Percentiles rank a stretch among this genome's conserved stretches.
Evolutionary conservation across 1,284 basidiomycete genomes (phyloP).

Genomic region (Filobasidium uniguttulatum): DNA sequence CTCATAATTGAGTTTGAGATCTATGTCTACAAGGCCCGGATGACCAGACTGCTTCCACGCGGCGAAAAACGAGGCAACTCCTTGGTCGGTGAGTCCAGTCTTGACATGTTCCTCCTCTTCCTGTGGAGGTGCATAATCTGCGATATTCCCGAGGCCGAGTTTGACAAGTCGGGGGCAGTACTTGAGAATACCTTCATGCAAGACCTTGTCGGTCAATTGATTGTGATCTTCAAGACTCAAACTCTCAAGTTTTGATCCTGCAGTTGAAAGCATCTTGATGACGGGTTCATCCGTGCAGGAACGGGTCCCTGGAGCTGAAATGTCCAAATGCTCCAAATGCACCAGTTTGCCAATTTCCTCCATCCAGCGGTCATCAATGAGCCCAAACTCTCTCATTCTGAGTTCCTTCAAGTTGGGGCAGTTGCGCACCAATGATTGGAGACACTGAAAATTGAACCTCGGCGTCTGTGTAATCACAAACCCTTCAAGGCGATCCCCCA

Average conservation of each 20-base stretch:
- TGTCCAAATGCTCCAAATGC: constrained; percentile 26
- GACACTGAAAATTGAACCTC: constrained; percentile 64
- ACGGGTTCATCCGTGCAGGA: constrained; percentile 48
- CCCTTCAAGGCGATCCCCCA: constrained; percentile 48
- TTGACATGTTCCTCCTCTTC: constrained; percentile 7
- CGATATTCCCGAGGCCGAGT: constrained; percentile 49
- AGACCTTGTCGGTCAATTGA: constrained; percentile 45
- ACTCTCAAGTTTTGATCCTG: constrained; percentile 44
- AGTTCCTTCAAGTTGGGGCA: constrained; percentile 57
- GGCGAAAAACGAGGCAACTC: constrained; percentile 54
- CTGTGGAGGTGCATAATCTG: constrained; percentile 29
- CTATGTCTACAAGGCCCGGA: constrained; percentile 41
- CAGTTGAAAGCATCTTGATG: constrained; percentile 43
- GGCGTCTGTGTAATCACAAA: constrained; percentile 78
- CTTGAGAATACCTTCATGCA: constrained; percentile 50
- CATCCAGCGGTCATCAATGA: constrained; percentile 54
- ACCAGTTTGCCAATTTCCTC: constrained; percentile 40
- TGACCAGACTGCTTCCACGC: constrained; percentile 25
- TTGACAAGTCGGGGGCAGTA: constrained; percentile 44
- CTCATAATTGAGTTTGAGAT: constrained; percentile 48
- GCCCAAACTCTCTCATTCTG: constrained; percentile 64
- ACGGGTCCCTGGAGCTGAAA: constrained; percentile 28
- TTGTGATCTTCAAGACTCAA: constrained; percentile 55
- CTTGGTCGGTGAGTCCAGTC: constrained; percentile 48
- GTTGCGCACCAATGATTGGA: constrained; percentile 48